These are phyloP conservation scores for Candida mattraensis DNA, from an alignment of 805 yeast genomes.

Conservation along the genomic window DNA sequence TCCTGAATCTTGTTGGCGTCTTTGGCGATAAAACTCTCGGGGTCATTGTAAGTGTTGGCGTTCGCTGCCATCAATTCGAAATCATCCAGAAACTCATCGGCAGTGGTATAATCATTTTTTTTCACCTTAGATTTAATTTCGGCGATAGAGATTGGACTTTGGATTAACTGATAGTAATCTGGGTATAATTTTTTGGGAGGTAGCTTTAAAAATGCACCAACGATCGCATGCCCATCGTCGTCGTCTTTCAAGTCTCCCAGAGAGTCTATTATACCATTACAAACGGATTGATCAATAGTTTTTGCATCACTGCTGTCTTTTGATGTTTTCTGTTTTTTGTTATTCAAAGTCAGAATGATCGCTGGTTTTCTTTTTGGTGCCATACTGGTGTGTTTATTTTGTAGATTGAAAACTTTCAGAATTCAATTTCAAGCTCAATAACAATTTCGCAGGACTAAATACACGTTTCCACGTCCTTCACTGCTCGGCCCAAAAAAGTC, in stretches of 20 bases:
- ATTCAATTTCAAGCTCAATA: no score
- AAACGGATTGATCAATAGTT: slow-evolving; percentile 28
- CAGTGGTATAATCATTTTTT: slow-evolving; percentile 35
- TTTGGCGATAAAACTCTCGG: slow-evolving; percentile 60
- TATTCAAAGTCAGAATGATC: slow-evolving; percentile 13
- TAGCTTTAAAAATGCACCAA: slow-evolving; percentile 60
- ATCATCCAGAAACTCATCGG: slow-evolving; percentile 54
- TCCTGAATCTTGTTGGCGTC: slow-evolving; percentile 60
- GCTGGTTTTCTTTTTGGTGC: slow-evolving; percentile 24
- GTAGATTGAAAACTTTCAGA: no score
- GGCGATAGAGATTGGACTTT: slow-evolving; percentile 64
- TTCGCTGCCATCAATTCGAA: slow-evolving; percentile 67
- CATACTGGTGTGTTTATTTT: no score
- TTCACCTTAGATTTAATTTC: slow-evolving; percentile 57
- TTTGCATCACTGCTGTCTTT: background rate
- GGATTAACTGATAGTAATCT: slow-evolving; percentile 69
- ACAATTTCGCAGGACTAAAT: no score
- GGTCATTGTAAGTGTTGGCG: slow-evolving; percentile 72
- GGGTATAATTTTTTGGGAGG: slow-evolving; percentile 78
- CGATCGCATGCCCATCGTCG: slow-evolving; percentile 33
- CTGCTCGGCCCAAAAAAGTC: no score
- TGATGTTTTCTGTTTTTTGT: slow-evolving; percentile 20
- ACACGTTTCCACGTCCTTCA: no score
- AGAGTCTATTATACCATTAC: slow-evolving; percentile 33
- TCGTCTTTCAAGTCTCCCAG: slow-evolving; percentile 37